Evolutionary conservation across 2,329 filamentous ascomycete genomes (phyloP).

Genomic region (Fusarium setosum): DNA sequence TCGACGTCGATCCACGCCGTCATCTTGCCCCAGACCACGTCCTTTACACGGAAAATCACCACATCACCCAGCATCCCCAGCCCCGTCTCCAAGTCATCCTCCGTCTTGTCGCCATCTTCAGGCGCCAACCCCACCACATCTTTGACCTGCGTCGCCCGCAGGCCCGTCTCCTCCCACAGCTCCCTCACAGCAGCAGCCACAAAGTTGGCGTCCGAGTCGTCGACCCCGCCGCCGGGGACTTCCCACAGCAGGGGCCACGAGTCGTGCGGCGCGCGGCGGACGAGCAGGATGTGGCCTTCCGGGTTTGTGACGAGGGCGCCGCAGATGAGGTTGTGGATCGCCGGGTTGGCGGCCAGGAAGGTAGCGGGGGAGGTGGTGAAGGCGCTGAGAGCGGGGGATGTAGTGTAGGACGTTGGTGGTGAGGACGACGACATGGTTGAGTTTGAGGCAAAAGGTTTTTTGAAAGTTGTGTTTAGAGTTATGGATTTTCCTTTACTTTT

Average conservation of each 20-base stretch:
- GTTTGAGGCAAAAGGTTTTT: no score
- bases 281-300: slow-evolving; percentile 34
- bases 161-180: slow-evolving; percentile 58
- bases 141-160: slow-evolving; percentile 45
- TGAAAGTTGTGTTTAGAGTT: no score
- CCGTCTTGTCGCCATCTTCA: not conserved
- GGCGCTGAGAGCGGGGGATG: slow-evolving; percentile 24
- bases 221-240: slow-evolving; percentile 40
- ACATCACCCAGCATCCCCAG: slow-evolving; percentile 37
- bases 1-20: slow-evolving; percentile 45
- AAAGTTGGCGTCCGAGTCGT: slow-evolving; percentile 31
- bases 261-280: slow-evolving; percentile 42
- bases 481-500: no score
- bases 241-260: slow-evolving; percentile 44
- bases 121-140: slow-evolving; percentile 29
- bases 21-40: slow-evolving; percentile 45
- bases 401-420: slow-evolving; percentile 28
- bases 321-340: slow-evolving; percentile 39
- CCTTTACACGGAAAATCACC: slow-evolving; percentile 39
- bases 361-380: slow-evolving; percentile 22
- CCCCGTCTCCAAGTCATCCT: slow-evolving; percentile 29
- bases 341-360: slow-evolving; percentile 33
- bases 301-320: slow-evolving; percentile 38
- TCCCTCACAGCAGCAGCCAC: slow-evolving; percentile 52
- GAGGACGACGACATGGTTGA: not conserved